Base-by-base conservation (phyloP, 495 filamentous ascomycete genomes). In the Choiromyces venosus region DNA sequence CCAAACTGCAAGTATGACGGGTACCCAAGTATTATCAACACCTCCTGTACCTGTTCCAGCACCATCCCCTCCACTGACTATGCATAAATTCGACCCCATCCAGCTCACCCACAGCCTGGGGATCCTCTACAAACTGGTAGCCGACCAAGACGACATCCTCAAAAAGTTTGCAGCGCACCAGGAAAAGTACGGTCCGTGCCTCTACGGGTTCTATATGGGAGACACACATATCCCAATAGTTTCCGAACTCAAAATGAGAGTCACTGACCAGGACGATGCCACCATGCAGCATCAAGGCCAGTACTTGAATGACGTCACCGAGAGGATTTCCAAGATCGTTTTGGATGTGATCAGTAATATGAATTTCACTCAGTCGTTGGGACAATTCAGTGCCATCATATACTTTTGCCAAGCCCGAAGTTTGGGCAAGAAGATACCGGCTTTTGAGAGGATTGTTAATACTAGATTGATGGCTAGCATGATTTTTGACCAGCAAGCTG, bases 211-310 rank as follows among this genome's bases (percentile, higher is more conserved):
- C 46, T 56, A 56, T 12, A 56, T 56, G 46, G n/a, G 46, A 7
- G 46, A 25, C 3, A 4, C 1, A 8, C 2, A 29, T 25, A 7
- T 4, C 19, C 21, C 5, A n/a, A 0, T 10, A 9, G 29, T 12
- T 0, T 1, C 9, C 0, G 46, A 56, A 14, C 9, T 56, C n/a
- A 56, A 3, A 14, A 29, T 12, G 0, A 0, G 0, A 0, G 10
- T 56, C 29, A 56, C 46, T 0, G n/a, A 29, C 0, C 9, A 56
- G 10, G 46, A 56, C 46, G 9, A 56, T 0, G 9, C n/a, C 9
- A 25, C 25, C 9, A 56, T 56, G 46, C n/a, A 56, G 4, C 4
- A 3, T 5, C n/a, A 29, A 14, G 46, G 46, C 10, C 5, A 56
- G n/a, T 10, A 8, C n/a, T 14, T 56, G 1, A 8, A 4, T 4